These are phyloP conservation scores for Solanum lignicaule DNA, from an alignment of 257 asterid genomes.

Conservation along the genomic window DNA sequence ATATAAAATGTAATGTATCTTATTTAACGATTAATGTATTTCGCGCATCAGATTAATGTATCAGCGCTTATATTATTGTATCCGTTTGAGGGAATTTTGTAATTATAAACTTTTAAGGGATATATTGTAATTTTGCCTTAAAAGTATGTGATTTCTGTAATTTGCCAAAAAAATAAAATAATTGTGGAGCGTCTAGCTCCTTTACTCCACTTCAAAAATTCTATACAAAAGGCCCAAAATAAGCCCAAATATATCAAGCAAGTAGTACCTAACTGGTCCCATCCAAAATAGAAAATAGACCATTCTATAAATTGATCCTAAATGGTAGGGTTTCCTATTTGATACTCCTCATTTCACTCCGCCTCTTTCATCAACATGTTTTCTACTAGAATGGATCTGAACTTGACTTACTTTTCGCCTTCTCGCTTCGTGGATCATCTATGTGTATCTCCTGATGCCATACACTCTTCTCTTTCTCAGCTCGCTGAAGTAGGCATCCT, in stretches of 20 bases:
- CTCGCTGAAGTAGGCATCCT: neutral
- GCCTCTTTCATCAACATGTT: neutral
- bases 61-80: no score
- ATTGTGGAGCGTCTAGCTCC: no score
- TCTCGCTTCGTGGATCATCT: neutral
- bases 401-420: neutral
- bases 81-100: no score
- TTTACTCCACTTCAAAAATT: no score
- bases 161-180: no score
- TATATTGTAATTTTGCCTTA: no score
- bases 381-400: neutral
- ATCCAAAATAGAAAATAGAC: no score
- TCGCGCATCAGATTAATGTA: no score
- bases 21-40: no score
- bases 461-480: neutral
- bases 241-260: neutral
- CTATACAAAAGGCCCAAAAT: neutral
- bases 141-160: no score
- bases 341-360: neutral
- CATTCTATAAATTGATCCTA: neutral
- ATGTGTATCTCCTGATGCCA: neutral
- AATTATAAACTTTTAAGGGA: no score
- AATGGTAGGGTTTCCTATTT: neutral
- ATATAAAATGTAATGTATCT: no score
- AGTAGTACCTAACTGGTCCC: neutral